These are phyloP conservation scores for Aphanomyces euteiches DNA, from an alignment of 352 stramenopile genomes.

Conservation along the genomic window DNA sequence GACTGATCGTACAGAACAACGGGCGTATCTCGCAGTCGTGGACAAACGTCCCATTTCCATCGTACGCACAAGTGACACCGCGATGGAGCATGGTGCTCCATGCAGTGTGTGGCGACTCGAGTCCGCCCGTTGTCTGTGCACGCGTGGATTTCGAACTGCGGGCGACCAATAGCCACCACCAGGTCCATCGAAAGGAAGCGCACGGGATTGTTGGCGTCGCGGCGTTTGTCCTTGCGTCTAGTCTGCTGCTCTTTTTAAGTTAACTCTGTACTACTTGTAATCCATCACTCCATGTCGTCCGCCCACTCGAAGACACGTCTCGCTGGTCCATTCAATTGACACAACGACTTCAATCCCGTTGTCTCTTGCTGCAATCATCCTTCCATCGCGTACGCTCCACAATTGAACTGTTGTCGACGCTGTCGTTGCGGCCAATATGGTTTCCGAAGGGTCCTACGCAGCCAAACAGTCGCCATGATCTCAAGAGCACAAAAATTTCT, in stretches of 20 bases:
- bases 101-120: conserved; percentile 26
- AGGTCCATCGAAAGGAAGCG: conserved; percentile 23
- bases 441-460: conserved; percentile 7
- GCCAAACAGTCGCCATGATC: too few species aligned
- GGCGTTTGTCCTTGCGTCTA: conserved; percentile 28
- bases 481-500: background rate
- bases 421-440: background rate
- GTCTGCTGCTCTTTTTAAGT: conserved; percentile 32
- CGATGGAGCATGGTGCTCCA: conserved; percentile 31
- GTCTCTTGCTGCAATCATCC: background rate
- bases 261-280: conserved; percentile 5
- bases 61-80: conserved; percentile 24
- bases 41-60: conserved; percentile 25
- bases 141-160: conserved; percentile 28
- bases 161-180: conserved; percentile 19
- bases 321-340: background rate
- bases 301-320: background rate
- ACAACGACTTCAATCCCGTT: background rate
- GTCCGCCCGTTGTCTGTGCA: conserved; percentile 28
- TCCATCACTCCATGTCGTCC: background rate
- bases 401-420: background rate
- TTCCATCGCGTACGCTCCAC: background rate
- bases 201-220: conserved; percentile 24
- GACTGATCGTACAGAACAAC: conserved; percentile 25
- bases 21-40: conserved; percentile 27